Evolutionary conservation across 2,329 filamentous ascomycete genomes (phyloP).

Genomic region (Clonostachys chloroleuca): DNA sequence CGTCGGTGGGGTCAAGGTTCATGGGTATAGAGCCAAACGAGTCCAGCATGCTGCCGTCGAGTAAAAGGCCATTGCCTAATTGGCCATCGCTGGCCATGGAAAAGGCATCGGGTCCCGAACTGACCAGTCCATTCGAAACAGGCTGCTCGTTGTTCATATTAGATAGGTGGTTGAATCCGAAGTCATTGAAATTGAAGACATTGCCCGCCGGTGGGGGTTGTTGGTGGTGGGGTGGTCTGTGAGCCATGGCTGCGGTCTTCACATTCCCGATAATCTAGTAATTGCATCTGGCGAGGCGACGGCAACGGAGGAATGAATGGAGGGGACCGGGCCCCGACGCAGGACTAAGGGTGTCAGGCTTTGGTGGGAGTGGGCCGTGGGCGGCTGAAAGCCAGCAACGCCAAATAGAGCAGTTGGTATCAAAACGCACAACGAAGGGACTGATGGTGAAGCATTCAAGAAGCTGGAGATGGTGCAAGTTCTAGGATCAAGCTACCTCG

Average conservation of each 20-base stretch:
- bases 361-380: too few relatives aligned
- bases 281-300: slow-evolving; percentile 15
- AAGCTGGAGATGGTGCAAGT: neutral
- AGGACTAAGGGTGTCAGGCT: neutral
- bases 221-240: slow-evolving; percentile 23
- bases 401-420: neutral
- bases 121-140: neutral
- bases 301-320: neutral
- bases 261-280: slow-evolving; percentile 11
- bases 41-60: slow-evolving; percentile 35
- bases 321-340: neutral
- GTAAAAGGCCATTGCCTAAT: slow-evolving; percentile 33
- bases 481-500: too few relatives aligned
- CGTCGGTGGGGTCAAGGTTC: slow-evolving; percentile 30
- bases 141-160: slow-evolving; percentile 15
- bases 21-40: slow-evolving; percentile 34
- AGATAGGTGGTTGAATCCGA: slow-evolving; percentile 16
- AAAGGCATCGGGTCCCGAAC: neutral
- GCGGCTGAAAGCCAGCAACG: neutral
- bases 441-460: neutral
- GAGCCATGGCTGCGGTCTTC: slow-evolving; percentile 22
- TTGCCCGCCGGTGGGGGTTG: slow-evolving; percentile 12
- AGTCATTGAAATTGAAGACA: slow-evolving; percentile 8
- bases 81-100: slow-evolving; percentile 14
- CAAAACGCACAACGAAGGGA: neutral